phyloP scores from a whole-genome alignment of 805 yeast species.

The Saccharomycopsis sp. region DNA sequence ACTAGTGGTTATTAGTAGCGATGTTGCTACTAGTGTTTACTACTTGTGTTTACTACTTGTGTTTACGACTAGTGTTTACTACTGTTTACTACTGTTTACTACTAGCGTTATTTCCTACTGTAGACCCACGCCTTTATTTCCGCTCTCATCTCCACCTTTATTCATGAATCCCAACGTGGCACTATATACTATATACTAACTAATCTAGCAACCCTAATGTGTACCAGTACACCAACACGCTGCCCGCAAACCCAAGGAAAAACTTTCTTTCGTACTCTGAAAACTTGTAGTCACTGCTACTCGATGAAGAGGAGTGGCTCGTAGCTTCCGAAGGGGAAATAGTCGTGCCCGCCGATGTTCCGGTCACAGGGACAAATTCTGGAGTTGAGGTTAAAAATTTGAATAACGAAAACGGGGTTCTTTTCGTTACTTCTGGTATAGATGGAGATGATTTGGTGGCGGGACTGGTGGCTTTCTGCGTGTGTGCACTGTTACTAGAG shows the following conservation, averaged over 20 bases:
- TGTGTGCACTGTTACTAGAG: neutral
- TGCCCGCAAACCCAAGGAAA: constrained; percentile 4
- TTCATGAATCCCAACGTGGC: too few species aligned
- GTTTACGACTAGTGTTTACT: too few species aligned
- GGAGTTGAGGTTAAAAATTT: constrained; percentile 1
- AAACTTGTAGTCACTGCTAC: constrained; percentile 9
- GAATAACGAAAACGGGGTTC: neutral
- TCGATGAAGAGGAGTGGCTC: constrained; percentile 1
- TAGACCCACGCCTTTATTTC: too few species aligned
- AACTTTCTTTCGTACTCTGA: constrained; percentile 10
- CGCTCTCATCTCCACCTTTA: too few species aligned
- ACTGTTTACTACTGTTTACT: too few species aligned
- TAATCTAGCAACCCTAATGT: neutral
- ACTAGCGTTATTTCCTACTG: too few species aligned
- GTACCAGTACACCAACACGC: constrained; percentile 6
- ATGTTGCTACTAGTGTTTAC: too few species aligned
- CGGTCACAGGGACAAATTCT: neutral
- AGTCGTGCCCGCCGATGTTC: neutral
- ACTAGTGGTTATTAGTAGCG: too few species aligned
- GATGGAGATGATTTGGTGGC: neutral
- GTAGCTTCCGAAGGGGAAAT: neutral
- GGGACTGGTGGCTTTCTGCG: neutral
- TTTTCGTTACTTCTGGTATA: neutral
- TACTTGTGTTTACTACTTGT: too few species aligned
- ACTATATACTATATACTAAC: too few species aligned